Evolutionary conservation across 495 filamentous ascomycete genomes (phyloP).

Genomic region (Neurospora sp.): DNA sequence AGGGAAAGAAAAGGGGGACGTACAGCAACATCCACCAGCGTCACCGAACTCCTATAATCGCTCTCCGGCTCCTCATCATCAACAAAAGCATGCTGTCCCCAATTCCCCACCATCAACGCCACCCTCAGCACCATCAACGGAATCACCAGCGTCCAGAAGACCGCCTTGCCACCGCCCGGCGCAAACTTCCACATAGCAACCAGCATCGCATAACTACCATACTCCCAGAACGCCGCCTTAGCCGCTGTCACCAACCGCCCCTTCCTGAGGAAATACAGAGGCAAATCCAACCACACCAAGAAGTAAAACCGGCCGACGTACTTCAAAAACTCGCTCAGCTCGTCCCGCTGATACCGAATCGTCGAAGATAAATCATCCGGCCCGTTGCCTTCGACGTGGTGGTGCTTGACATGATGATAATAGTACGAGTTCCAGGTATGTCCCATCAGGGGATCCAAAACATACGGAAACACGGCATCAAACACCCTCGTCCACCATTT

Average conservation of each 20-base stretch:
- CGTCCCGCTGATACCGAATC: constrained; percentile 65
- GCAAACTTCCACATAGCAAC: background rate
- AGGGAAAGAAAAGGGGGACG: constrained; percentile 18
- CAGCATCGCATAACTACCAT: constrained; percentile 33
- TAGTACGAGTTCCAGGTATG: constrained; percentile 79
- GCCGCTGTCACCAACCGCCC: constrained; percentile 34
- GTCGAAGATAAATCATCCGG: constrained; percentile 66
- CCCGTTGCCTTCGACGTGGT: constrained; percentile 75
- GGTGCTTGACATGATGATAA: constrained; percentile 78
- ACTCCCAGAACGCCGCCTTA: constrained; percentile 47
- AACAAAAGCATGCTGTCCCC: constrained; percentile 68
- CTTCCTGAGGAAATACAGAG: constrained; percentile 57
- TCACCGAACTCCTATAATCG: constrained; percentile 58
- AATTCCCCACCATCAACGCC: constrained; percentile 71
- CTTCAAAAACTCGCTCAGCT: constrained; percentile 47
- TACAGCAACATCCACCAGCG: constrained; percentile 61
- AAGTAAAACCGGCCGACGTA: constrained; percentile 66
- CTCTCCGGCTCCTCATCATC: constrained; percentile 58
- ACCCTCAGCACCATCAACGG: constrained; percentile 51
- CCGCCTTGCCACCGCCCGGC: constrained; percentile 3
- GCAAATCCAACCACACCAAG: constrained; percentile 63
- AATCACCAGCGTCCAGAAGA: constrained; percentile 45
- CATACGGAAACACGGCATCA: constrained; percentile 50
- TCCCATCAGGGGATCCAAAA: constrained; percentile 64
- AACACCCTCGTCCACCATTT: background rate